Percentiles rank a stretch among this genome's conserved stretches.
These are phyloP conservation scores for Penicillium sp. DNA, from an alignment of 2,329 filamentous ascomycete genomes.

Conservation along the genomic window DNA sequence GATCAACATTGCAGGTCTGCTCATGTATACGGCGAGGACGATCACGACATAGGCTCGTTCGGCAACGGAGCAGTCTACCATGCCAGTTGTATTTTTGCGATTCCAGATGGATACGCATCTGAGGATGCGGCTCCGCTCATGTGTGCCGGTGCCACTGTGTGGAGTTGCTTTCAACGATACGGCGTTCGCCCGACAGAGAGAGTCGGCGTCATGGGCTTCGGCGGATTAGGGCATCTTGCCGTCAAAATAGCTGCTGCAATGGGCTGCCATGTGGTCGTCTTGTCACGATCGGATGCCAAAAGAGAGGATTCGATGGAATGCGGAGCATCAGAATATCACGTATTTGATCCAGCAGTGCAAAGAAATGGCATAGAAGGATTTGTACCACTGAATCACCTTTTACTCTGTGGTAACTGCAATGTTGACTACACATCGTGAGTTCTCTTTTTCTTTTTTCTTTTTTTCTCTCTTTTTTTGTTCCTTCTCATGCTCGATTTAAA, in stretches of 20 bases:
- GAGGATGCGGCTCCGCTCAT: constrained; percentile 31
- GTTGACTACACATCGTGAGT: constrained; percentile 8
- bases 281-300: constrained; percentile 26
- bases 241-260: constrained; percentile 65
- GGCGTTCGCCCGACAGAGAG: constrained; percentile 62
- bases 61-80: constrained; percentile 30
- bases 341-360: constrained; percentile 63
- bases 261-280: constrained; percentile 53
- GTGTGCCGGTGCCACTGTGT: constrained; percentile 39
- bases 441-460: not conserved
- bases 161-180: constrained; percentile 54
- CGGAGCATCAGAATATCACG: constrained; percentile 60
- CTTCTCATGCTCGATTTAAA: not conserved
- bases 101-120: constrained; percentile 29
- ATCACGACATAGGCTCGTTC: constrained; percentile 32
- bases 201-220: constrained; percentile 68
- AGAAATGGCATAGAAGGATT: constrained; percentile 57
- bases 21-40: constrained; percentile 27
- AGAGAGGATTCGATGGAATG: constrained; percentile 36
- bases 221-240: constrained; percentile 66
- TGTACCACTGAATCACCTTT: constrained; percentile 28
- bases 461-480: not conserved
- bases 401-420: constrained; percentile 3
- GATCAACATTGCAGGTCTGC: constrained; percentile 1
- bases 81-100: constrained; percentile 33